These are phyloP conservation scores for Angomonas deanei DNA, from an alignment of 208 protist genomes.

Conservation along the genomic window DNA sequence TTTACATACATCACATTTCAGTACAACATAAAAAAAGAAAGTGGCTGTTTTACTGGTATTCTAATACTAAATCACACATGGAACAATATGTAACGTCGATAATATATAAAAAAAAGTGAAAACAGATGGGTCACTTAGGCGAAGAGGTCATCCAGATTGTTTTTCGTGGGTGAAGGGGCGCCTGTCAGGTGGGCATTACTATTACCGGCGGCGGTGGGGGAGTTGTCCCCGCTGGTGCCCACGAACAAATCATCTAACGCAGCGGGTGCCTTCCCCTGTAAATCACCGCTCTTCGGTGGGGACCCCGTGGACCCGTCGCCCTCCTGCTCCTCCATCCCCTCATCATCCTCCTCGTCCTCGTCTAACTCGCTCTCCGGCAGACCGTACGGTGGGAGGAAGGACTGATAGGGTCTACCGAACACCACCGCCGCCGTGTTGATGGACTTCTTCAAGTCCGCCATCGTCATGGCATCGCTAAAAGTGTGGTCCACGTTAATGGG, in stretches of 20 bases:
- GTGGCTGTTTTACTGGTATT: no score
- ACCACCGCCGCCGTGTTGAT: conserved; percentile 93
- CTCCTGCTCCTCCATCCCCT: conserved; percentile 29
- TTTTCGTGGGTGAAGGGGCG: conserved; percentile 2
- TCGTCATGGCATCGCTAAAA: conserved; percentile 89
- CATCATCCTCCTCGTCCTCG: conserved; percentile 65
- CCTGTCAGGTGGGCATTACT: not conserved
- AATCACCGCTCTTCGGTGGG: not conserved
- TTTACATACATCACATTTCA: not conserved
- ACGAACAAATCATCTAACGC: conserved; percentile 40
- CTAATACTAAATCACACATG: conserved; percentile 3
- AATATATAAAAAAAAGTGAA: conserved; percentile 4
- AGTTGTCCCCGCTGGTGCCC: not conserved
- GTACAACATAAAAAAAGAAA: not conserved
- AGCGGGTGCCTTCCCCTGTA: not conserved
- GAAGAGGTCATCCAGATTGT: conserved; percentile 43
- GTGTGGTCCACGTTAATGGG: conserved; percentile 91
- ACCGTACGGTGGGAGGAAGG: conserved; percentile 91
- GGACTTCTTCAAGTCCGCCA: conserved; percentile 84
- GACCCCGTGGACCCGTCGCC: conserved; percentile 11
- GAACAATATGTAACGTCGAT: no score
- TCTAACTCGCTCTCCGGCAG: conserved; percentile 42
- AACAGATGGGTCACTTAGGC: conserved; percentile 15
- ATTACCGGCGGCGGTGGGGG: not conserved
- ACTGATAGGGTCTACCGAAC: conserved; percentile 93